A percentile compares a stretch with the other conserved stretches of the same genome.
Evolutionary conservation across 176 grass and related monocot species (phyloP).

Genomic region (Aegilops umbellulata): DNA sequence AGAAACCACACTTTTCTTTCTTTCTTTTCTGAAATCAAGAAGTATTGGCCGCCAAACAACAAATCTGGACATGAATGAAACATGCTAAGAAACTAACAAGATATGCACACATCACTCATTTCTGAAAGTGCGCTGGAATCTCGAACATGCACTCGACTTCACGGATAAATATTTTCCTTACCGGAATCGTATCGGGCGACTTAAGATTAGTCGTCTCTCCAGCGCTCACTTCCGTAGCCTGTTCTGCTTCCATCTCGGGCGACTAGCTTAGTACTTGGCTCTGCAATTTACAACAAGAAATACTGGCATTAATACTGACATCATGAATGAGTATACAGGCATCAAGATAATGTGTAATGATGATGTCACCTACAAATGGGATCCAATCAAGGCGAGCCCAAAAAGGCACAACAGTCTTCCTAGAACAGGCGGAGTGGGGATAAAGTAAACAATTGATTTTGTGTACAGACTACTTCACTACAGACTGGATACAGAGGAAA

Average conservation of each 20-base stretch:
- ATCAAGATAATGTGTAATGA: not conserved
- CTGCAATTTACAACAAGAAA: conserved; percentile 28
- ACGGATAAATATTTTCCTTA: conserved; percentile 16
- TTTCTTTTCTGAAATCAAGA: not conserved
- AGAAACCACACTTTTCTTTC: not conserved
- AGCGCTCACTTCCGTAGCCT: not conserved
- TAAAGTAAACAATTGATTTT: conserved; percentile 19
- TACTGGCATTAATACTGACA: conserved; percentile 8
- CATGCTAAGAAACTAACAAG: not conserved
- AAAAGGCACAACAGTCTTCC: not conserved
- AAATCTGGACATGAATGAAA: not conserved
- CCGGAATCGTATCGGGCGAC: conserved; percentile 5
- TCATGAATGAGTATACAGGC: not conserved
- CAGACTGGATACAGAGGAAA: conserved; percentile 35
- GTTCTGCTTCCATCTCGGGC: conserved; percentile 40
- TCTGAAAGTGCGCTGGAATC: not conserved
- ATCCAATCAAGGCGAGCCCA: not conserved
- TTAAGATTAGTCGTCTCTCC: conserved; percentile 27
- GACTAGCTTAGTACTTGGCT: conserved; percentile 1
- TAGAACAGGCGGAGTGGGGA: not conserved
- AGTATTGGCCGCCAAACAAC: not conserved
- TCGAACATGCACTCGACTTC: not conserved
- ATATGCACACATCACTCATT: not conserved
- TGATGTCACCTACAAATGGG: not conserved
- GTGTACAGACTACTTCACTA: conserved; percentile 30